Conservation (phyloP, 257 asterid species). For the Vinca minor region DNA sequence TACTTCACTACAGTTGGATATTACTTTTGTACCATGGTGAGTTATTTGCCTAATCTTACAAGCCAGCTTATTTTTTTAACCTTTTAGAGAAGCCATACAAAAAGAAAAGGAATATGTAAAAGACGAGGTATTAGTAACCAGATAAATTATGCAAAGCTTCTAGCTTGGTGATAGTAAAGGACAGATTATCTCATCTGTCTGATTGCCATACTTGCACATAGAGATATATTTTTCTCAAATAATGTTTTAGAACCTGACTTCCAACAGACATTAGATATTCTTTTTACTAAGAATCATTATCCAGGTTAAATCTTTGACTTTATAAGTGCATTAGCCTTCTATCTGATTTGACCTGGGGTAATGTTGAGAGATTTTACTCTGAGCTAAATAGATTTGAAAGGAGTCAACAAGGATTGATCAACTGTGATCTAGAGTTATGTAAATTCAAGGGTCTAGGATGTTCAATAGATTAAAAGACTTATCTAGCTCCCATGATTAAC, state of each 20-base stretch:
- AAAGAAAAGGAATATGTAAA: not conserved
- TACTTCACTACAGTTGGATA: conserved; percentile 95
- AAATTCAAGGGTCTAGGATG: not conserved
- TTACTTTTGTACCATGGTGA: conserved; percentile 96
- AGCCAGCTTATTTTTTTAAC: not conserved
- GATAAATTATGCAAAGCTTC: not conserved
- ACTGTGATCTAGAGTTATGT: not conserved
- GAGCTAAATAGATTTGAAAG: not conserved
- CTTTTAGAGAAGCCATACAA: not conserved
- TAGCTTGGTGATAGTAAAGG: not conserved
- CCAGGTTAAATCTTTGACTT: not conserved
- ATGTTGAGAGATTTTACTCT: not conserved
- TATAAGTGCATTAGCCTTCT: not conserved
- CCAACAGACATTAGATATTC: not conserved
- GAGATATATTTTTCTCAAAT: no score
- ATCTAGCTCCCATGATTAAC: not conserved
- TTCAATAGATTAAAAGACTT: not conserved
- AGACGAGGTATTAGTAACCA: not conserved
- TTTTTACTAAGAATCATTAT: not conserved
- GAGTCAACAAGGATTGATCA: not conserved
- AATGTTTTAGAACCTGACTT: not conserved
- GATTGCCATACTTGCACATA: conserved; percentile 1
- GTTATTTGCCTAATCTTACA: conserved; percentile 8
- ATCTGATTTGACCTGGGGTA: not conserved
- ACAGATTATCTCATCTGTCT: not conserved